Base-by-base conservation (phyloP, 129 eudicot species). In the Heracleum sosnowskyi region DNA sequence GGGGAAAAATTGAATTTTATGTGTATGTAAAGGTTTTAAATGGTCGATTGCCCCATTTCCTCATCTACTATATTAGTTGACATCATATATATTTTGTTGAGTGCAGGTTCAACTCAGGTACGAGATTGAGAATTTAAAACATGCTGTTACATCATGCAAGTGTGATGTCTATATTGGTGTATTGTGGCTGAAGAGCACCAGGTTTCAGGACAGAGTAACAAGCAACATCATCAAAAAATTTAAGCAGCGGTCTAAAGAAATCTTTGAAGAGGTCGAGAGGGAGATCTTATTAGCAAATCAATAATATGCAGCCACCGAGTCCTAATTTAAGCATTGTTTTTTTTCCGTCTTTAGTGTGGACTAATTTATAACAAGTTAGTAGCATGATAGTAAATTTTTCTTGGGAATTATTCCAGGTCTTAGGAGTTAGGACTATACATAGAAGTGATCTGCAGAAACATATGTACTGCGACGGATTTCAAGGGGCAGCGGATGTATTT, bases 161-260 rank as follows among this genome's bases (percentile, higher is more conserved):
- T 91, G 92, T 44, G 92, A 85, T 72, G 90, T 88, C 5, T 87
- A 62, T 77, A 79, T 91, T 34, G 97, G 93, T 37, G 85, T 94
- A 7, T 79, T 75, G 74, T 94, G 98, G 98, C 83, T 94, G 73
- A 94, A 82, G 85, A 88, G 84, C 81, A 83, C 89, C 71, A 86
- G 84, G 79, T 91, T 91, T 45, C 86, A 88, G 86, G 83, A 90
- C 26, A 82, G 92, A 79, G 83, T 91, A 74, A 83, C 86, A 0
- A 80, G 77, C 79, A 91, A 91, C 75, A 76, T 91, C 28, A 15
- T 73, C 2, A 83, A 36, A 12, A 93, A 87, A 84, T 93, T 91
- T 49, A 71, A 82, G n/a, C 77, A 69, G 37, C 79, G 88, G 53
- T 20, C 82, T 44, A 88, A 77, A 82, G 89, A 91, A 70, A 86